Conservation (phyloP, 176 grass and related monocot genomes). For the Elymus sibiricus region DNA sequence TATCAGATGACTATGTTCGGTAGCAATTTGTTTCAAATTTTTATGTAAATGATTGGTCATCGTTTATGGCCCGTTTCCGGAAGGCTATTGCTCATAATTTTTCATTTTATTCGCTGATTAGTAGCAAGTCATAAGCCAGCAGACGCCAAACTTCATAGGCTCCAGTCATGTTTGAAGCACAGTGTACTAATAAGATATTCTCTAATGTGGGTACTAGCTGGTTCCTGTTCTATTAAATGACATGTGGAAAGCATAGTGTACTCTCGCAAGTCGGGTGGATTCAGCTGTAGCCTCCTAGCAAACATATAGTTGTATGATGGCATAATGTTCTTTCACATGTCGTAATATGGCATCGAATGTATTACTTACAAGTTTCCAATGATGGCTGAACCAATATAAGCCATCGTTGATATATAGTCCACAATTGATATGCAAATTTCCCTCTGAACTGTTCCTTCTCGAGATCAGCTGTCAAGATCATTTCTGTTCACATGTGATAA, state of each 20-base stretch:
- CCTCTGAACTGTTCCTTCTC: not conserved
- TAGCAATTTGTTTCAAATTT: too few species aligned
- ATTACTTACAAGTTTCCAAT: not conserved
- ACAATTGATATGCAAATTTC: not conserved
- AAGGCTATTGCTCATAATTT: not conserved
- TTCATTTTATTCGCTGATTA: not conserved
- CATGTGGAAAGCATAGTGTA: too few species aligned
- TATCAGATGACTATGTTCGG: not conserved
- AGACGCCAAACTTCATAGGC: too few species aligned
- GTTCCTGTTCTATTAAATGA: not conserved
- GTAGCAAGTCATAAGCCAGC: not conserved
- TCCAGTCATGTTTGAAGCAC: not conserved
- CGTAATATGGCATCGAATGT: not conserved
- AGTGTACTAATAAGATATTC: not conserved
- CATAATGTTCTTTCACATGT: not conserved
- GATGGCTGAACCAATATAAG: not conserved
- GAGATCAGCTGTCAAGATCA: not conserved
- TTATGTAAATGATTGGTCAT: not conserved
- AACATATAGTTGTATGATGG: not conserved
- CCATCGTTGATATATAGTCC: not conserved
- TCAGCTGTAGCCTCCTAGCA: not conserved
- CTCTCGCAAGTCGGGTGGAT: not conserved
- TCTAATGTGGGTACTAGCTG: not conserved
- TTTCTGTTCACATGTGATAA: not conserved
- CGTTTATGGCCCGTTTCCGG: not conserved